A percentile compares a stretch with the other conserved stretches of the same genome.
These are phyloP conservation scores for Microdochium nivale DNA, from an alignment of 2,329 filamentous ascomycete species.

Conservation along the genomic window DNA sequence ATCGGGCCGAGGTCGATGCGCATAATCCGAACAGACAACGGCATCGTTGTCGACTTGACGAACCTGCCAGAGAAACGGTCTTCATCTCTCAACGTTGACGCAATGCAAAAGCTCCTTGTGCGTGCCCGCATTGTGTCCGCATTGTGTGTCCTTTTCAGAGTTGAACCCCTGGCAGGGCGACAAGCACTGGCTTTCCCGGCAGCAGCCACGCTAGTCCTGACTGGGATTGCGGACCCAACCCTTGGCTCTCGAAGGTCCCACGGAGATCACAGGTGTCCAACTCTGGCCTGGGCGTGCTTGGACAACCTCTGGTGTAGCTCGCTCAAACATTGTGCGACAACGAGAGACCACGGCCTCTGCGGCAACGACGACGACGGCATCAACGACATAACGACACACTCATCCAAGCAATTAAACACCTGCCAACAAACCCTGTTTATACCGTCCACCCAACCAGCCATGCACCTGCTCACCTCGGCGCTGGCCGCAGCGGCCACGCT, in stretches of 20 bases:
- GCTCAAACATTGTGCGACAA: not conserved
- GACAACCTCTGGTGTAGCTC: too few species aligned
- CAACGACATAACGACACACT: constrained; percentile 2
- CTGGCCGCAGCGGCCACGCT: constrained; percentile 40
- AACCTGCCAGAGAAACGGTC: not conserved
- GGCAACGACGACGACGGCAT: constrained; percentile 17
- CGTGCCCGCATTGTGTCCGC: not conserved
- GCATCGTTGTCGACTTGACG: too few species aligned
- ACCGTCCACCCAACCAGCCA: constrained; percentile 14
- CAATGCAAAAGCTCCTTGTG: too few species aligned
- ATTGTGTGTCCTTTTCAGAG: not conserved
- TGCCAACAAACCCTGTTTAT: not conserved
- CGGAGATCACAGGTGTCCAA: constrained; percentile 1
- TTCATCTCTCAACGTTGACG: not conserved
- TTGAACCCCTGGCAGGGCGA: not conserved
- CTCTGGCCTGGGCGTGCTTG: too few species aligned
- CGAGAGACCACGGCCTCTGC: constrained; percentile 8
- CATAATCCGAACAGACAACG: too few species aligned
- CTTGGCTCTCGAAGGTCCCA: not conserved
- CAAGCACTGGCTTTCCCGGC: not conserved
- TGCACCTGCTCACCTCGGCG: constrained; percentile 34
- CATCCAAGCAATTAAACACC: not conserved
- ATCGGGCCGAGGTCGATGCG: too few species aligned
- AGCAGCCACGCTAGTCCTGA: not conserved
- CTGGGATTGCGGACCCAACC: not conserved